phyloP scores from a whole-genome alignment of 2,329 filamentous ascomycete species.

The Colletotrichum sp. region DNA sequence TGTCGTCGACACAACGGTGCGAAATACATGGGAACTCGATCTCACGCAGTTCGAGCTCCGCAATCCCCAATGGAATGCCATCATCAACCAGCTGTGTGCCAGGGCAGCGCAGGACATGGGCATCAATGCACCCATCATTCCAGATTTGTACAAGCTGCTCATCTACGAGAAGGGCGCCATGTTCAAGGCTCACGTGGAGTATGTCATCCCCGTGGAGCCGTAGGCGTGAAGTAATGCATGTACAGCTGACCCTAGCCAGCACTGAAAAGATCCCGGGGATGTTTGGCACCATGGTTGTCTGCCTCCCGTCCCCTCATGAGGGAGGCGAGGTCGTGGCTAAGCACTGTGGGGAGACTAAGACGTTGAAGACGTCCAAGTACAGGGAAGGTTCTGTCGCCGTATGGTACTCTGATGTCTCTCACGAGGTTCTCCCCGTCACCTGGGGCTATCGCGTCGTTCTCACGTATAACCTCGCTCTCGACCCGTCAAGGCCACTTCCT shows the following conservation, averaged over 20 bases:
- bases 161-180: constrained; percentile 55
- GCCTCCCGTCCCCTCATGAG: constrained; percentile 50
- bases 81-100: constrained; percentile 27
- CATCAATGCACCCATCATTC: constrained; percentile 31
- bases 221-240: fast-evolving
- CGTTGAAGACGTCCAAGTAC: constrained; percentile 32
- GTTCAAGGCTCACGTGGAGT: constrained; percentile 52
- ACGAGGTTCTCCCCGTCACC: constrained; percentile 53
- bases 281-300: constrained; percentile 55
- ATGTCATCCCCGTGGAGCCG: background rate
- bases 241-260: constrained; percentile 22
- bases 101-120: constrained; percentile 34
- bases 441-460: constrained; percentile 56
- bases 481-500: constrained; percentile 10
- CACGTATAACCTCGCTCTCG: constrained; percentile 53
- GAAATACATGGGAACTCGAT: constrained; percentile 50
- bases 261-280: constrained; percentile 52
- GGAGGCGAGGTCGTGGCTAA: constrained; percentile 48
- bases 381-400: constrained; percentile 25
- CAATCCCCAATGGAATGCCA: constrained; percentile 35
- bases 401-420: constrained; percentile 58
- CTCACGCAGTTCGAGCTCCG: constrained; percentile 39
- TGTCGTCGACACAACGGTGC: constrained; percentile 41
- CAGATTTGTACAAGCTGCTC: constrained; percentile 51
- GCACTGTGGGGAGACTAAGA: constrained; percentile 37